Evolutionary conservation across 345 rosid species (phyloP).

Genomic region (Mallotus nudiflorus): DNA sequence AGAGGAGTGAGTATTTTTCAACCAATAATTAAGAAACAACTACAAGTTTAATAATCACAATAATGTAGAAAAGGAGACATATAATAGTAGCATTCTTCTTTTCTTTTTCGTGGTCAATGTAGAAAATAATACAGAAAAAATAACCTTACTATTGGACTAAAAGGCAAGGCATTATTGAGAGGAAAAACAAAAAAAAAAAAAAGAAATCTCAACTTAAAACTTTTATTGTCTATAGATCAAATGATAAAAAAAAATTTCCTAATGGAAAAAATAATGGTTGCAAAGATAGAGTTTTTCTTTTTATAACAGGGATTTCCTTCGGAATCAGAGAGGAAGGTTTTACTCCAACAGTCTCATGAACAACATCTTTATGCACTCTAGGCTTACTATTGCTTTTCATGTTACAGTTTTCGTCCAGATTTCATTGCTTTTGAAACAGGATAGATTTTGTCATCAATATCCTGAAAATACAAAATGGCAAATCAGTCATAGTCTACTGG

Average conservation of each 20-base stretch:
- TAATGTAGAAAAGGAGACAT: too few relatives aligned
- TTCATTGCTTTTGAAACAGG: conserved; percentile 26
- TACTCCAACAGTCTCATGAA: conserved; percentile 82
- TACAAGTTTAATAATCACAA: too few relatives aligned
- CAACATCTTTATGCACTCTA: conserved; percentile 68
- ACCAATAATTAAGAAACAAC: too few relatives aligned
- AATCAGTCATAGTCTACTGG: background rate
- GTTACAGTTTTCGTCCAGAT: conserved; percentile 59
- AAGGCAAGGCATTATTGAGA: too few relatives aligned
- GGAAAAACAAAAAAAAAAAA: too few relatives aligned
- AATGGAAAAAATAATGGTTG: conserved; percentile 43
- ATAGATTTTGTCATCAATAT: conserved; percentile 30
- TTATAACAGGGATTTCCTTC: conserved; percentile 81
- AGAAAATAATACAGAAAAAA: too few relatives aligned
- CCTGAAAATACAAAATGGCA: conserved; percentile 33
- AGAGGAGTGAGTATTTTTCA: too few relatives aligned
- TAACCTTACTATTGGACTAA: too few relatives aligned
- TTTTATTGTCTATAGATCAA: conserved; percentile 8
- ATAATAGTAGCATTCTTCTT: too few relatives aligned
- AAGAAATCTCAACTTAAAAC: conserved; percentile 17
- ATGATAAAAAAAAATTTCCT: background rate
- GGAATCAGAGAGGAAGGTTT: conserved; percentile 77
- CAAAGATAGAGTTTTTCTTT: conserved; percentile 78
- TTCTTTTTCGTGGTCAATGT: too few relatives aligned
- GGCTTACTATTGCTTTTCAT: conserved; percentile 66